Conservation (phyloP, 106 monocot genomes). For the Triglochin maritima region DNA sequence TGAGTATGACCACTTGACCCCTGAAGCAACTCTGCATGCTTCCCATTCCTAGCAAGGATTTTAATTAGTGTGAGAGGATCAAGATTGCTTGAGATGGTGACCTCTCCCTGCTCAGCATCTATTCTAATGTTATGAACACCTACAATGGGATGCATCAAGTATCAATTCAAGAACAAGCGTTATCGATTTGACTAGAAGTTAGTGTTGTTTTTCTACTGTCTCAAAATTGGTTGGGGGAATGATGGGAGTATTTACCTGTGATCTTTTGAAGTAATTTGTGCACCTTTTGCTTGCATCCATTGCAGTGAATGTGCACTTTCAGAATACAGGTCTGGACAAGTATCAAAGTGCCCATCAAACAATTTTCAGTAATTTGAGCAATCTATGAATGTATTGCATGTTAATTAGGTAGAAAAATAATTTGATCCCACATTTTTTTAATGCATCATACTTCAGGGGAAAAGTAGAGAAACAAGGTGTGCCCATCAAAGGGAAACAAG, state of each 20-base stretch:
- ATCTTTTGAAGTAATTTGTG: conserved; percentile 23
- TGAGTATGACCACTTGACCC: conserved; percentile 13
- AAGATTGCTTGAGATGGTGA: conserved; percentile 50
- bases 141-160: conserved; percentile 6
- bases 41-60: conserved; percentile 49
- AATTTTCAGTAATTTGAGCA: no score
- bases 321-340: conserved; percentile 14
- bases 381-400: no score
- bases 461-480: no score
- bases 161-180: background rate
- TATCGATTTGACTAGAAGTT: background rate
- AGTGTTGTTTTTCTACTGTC: background rate
- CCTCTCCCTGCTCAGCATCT: conserved; percentile 63
- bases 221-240: background rate
- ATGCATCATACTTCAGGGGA: no score
- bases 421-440: no score
- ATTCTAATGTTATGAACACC: conserved; percentile 45
- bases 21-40: conserved; percentile 51
- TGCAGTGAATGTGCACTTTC: conserved; percentile 24
- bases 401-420: no score
- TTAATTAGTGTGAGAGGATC: conserved; percentile 55
- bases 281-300: conserved; percentile 27
- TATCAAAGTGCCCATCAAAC: background rate
- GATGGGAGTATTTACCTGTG: conserved; percentile 7
- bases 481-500: no score